Evolutionary conservation across 83 land plant species (phyloP).

Genomic region (Isoetes engelmannii): DNA sequence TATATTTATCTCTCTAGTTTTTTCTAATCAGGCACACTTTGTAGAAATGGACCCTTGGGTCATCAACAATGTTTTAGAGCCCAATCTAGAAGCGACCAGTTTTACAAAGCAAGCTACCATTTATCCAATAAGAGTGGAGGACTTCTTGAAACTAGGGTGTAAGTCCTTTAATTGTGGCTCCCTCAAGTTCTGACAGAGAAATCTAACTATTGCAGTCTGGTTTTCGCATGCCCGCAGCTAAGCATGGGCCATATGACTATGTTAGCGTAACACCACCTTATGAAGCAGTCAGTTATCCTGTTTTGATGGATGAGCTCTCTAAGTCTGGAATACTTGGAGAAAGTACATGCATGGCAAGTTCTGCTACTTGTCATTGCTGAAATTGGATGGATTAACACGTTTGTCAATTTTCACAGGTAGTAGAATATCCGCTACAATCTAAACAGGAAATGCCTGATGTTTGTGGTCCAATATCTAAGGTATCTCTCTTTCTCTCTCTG

Average conservation of each 20-base stretch:
- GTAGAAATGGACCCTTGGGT: conserved; percentile 99
- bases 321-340: conserved; percentile 59
- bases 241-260: conserved; percentile 56
- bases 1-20: neutral
- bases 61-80: conserved; percentile 61
- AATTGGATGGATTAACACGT: neutral
- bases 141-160: conserved; percentile 34
- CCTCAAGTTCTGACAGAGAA: neutral
- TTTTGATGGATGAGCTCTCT: conserved; percentile 65
- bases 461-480: conserved; percentile 25
- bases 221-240: conserved; percentile 15
- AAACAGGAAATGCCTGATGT: conserved; percentile 26
- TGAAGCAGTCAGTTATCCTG: conserved; percentile 58
- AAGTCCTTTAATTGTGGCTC: neutral
- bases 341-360: conserved; percentile 52
- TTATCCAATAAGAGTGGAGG: conserved; percentile 65
- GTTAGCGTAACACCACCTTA: conserved; percentile 97
- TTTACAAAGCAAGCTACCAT: conserved; percentile 60
- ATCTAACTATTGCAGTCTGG: neutral
- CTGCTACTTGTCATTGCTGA: conserved; percentile 7
- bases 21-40: conserved; percentile 65
- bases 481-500: conserved; percentile 11
- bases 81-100: conserved; percentile 76
- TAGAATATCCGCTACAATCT: conserved; percentile 27
- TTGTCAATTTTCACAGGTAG: neutral